A percentile compares a stretch with the other conserved stretches of the same genome.
Conservation (phyloP, 2,329 filamentous ascomycete genomes). For the Pezicula rhizophila region DNA sequence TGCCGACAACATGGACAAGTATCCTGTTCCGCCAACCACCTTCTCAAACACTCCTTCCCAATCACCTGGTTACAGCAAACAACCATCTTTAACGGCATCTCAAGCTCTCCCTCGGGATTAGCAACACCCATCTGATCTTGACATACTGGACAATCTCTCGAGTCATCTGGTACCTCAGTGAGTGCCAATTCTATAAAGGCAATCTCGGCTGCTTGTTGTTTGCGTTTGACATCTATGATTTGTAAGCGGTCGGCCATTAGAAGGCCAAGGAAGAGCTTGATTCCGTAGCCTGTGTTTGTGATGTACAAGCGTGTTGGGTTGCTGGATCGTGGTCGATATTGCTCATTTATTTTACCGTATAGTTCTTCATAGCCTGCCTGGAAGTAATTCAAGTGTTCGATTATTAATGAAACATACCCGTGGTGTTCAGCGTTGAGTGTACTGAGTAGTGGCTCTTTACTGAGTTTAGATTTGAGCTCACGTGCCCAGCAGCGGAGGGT, state of each 20-base stretch:
- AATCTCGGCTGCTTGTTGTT: constrained; percentile 1
- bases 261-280: constrained; percentile 16
- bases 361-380: constrained; percentile 7
- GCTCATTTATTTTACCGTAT: constrained; percentile 11
- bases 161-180: constrained; percentile 4
- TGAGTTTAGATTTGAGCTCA: neutral
- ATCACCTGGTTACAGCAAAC: constrained; percentile 19
- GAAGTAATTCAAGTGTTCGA: constrained; percentile 9
- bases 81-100: constrained; percentile 12
- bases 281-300: constrained; percentile 14
- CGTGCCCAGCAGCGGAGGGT: constrained; percentile 2
- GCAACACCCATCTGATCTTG: constrained; percentile 8
- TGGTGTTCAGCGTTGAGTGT: constrained; percentile 7
- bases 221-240: constrained; percentile 7
- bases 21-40: constrained; percentile 8
- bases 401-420: constrained; percentile 7
- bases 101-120: constrained; percentile 5
- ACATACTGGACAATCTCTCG: constrained; percentile 16
- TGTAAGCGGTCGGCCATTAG: constrained; percentile 19
- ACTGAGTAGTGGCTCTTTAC: neutral
- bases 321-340: neutral
- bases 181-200: constrained; percentile 6
- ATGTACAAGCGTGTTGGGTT: constrained; percentile 6
- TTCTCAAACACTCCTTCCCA: constrained; percentile 13
- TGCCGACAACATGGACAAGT: constrained; percentile 15